A percentile compares a stretch with the other conserved stretches of the same genome.
phyloP scores from a whole-genome alignment of 108 stramenopile genomes.

The Skeletonema grethae region DNA sequence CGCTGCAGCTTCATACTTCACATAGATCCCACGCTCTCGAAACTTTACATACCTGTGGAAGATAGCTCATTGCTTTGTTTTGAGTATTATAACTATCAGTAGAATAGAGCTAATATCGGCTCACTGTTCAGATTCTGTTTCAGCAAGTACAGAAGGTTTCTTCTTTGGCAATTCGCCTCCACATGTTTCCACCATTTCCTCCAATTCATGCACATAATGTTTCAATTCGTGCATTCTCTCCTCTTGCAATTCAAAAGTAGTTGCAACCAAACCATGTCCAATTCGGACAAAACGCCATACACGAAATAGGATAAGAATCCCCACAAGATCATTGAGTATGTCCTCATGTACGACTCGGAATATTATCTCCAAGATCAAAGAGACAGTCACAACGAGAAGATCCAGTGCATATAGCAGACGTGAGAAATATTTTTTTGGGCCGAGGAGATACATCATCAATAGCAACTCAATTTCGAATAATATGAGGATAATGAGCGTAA shows the following conservation, averaged over 20 bases:
- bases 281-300: constrained; percentile 51
- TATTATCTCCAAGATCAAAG: constrained; percentile 28
- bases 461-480: background rate
- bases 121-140: constrained; percentile 2
- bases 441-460: background rate
- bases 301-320: constrained; percentile 38
- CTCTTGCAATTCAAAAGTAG: constrained; percentile 29
- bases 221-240: constrained; percentile 21
- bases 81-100: background rate
- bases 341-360: constrained; percentile 15
- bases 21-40: background rate
- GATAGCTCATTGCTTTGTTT: background rate
- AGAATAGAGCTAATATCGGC: background rate
- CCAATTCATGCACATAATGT: constrained; percentile 31
- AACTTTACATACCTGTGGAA: background rate
- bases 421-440: background rate
- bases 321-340: constrained; percentile 11
- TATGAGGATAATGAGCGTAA: constrained; percentile 1
- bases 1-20: background rate
- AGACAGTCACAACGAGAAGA: constrained; percentile 30
- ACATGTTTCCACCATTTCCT: constrained; percentile 18
- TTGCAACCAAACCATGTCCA: constrained; percentile 44
- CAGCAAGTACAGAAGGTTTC: background rate
- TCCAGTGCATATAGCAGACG: constrained; percentile 1
- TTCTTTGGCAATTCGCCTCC: constrained; percentile 31